phyloP scores from a whole-genome alignment of 345 rosid genomes.

The Eucalyptus cladocalyx region DNA sequence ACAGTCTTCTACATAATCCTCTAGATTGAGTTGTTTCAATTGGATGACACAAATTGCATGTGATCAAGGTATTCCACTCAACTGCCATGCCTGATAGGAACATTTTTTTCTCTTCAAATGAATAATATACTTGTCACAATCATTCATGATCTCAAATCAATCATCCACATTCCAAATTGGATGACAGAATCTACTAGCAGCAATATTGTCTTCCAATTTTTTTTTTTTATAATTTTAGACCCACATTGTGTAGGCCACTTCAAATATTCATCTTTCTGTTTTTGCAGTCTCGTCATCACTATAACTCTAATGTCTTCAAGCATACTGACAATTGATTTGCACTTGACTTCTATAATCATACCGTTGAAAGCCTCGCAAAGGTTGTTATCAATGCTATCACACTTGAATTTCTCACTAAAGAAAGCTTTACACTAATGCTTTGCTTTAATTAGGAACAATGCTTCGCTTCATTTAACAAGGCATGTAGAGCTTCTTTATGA shows the following conservation, averaged over 20 bases:
- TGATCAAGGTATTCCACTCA: neutral
- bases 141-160: neutral
- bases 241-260: neutral
- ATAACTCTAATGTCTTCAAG: neutral
- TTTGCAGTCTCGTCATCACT: neutral
- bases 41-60: neutral
- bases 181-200: neutral
- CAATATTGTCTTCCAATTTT: neutral
- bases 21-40: neutral
- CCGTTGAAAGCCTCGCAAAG: neutral
- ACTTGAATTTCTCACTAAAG: neutral
- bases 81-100: rapidly evolving
- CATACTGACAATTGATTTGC: neutral
- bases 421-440: neutral
- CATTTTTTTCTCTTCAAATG: neutral
- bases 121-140: neutral
- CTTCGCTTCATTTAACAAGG: neutral
- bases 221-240: neutral
- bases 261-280: neutral
- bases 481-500: neutral
- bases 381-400: neutral
- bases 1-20: neutral
- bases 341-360: neutral
- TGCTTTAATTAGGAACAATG: neutral
- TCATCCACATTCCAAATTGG: neutral